Base-by-base conservation (phyloP, 202 grass and related monocot genomes). In the Hordeum pubiflorum region DNA sequence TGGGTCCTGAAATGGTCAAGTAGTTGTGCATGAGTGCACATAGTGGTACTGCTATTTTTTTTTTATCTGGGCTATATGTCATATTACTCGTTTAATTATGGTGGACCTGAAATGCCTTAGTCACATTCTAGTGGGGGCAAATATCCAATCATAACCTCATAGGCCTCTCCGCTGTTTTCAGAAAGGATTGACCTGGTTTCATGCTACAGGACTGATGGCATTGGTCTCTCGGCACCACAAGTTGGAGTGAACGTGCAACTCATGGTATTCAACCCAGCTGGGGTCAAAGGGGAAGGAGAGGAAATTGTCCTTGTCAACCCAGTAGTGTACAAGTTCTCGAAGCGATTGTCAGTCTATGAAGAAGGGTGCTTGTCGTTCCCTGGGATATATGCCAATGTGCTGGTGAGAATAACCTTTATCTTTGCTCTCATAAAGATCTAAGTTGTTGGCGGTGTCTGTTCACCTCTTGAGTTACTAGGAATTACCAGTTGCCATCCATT, bases 341-440 rank as follows among this genome's bases (percentile, higher is more conserved):
- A 86, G 64, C 79, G 86, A 50, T 86, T 82, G 43, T 39, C 86
- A 22, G 69, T 89, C 57, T 93, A 84, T 34, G 88, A 98, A 75
- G 96, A 98, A 85, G 96, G 96, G 5, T 98, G 92, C 78, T 92
- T 98, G 77, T 98, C 96, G 9, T 98, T 98, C 89, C 96, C 96
- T 27, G 78, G 90, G 77, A 98, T 95, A 80, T 95, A 91, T 87
- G 96, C 85, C 54, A 91, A 98, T 75, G 90, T 98, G 74, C 34
- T 89, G 96, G 96, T 95, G 81, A 93, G 87, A 83, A 61, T 72
- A 63, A 21, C 76, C 50, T 54, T 54, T 54, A 54, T 54, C 50
- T 54, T 54, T 54, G 6, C 17, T n/a, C 6, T 54, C n/a, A 54
- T 54, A n/a, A 54, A 54, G 17, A 54, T 54, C 50, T 54, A n/a